Conservation (phyloP, 2,329 filamentous ascomycete species). For the Fusarium subglutinans region DNA sequence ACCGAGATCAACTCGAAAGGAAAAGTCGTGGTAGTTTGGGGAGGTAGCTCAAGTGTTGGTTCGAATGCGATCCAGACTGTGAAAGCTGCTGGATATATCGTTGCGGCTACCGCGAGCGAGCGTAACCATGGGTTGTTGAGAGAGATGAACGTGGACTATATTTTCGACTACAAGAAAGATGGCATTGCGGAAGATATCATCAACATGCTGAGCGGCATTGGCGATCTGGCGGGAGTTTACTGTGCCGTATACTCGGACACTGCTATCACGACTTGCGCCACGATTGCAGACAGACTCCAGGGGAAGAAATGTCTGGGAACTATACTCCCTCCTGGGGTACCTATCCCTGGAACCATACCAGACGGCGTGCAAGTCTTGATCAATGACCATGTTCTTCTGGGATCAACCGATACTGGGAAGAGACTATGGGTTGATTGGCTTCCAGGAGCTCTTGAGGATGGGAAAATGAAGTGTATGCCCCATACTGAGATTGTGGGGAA, state of each 20-base stretch:
- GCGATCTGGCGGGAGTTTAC: neutral
- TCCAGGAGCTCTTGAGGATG: neutral
- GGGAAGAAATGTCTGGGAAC: neutral
- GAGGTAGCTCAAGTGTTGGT: neutral
- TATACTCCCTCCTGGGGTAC: neutral
- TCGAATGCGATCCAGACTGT: neutral
- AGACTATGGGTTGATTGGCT: neutral
- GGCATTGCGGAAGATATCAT: neutral
- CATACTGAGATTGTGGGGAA: neutral
- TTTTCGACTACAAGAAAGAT: neutral
- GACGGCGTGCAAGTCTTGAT: neutral
- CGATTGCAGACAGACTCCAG: neutral
- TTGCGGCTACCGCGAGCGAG: neutral
- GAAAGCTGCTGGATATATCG: neutral
- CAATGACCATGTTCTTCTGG: neutral
- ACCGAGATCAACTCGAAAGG: neutral
- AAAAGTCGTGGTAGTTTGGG: neutral
- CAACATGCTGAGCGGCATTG: rapidly evolving
- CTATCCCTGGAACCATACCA: neutral
- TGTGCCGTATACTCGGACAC: neutral
- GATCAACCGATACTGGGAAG: neutral
- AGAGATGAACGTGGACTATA: neutral
- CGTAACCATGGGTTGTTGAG: neutral
- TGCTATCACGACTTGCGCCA: neutral
- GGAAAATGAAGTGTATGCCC: neutral